A percentile compares a stretch with the other conserved stretches of the same genome.
phyloP scores from a whole-genome alignment of 2,329 filamentous ascomycete species.

The Colletotrichum echinochloae region DNA sequence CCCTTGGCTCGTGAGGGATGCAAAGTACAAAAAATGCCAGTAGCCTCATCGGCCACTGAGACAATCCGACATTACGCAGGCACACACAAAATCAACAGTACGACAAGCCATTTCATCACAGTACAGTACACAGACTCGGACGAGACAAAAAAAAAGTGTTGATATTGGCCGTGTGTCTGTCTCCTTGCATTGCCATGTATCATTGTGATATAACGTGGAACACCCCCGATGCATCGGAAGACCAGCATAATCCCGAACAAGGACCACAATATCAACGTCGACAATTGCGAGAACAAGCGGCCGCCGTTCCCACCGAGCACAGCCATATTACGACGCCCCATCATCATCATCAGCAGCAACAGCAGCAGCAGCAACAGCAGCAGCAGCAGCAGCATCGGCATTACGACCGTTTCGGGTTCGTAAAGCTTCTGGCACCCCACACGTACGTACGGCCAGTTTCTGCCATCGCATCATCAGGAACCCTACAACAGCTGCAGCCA shows the following conservation, averaged over 20 bases:
- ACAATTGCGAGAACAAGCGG: conserved; percentile 24
- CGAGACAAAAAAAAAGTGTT: conserved; percentile 8
- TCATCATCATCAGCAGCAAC: conserved; percentile 17
- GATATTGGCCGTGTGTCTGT: conserved; percentile 1
- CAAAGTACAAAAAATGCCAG: conserved; percentile 36
- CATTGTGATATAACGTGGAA: conserved; percentile 39
- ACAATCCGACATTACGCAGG: background rate
- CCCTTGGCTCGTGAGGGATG: conserved; percentile 1
- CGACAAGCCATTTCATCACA: background rate
- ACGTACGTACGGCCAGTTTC: background rate
- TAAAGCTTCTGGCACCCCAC: conserved; percentile 13
- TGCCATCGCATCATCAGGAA: conserved; percentile 29
- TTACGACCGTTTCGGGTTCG: conserved; percentile 23
- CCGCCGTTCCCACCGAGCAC: conserved; percentile 23
- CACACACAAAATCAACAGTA: background rate
- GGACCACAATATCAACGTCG: conserved; percentile 11
- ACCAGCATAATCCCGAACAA: conserved; percentile 22
- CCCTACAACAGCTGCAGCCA: background rate
- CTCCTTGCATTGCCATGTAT: conserved; percentile 36
- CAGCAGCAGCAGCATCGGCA: background rate
- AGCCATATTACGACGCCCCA: conserved; percentile 29
- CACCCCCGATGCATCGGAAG: conserved; percentile 28
- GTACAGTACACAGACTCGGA: conserved; percentile 11
- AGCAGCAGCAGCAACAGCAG: background rate
- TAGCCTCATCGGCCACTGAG: conserved; percentile 41